Evolutionary conservation across 805 yeast genomes (phyloP).

Genomic region (Saccharomycopsis sp.): DNA sequence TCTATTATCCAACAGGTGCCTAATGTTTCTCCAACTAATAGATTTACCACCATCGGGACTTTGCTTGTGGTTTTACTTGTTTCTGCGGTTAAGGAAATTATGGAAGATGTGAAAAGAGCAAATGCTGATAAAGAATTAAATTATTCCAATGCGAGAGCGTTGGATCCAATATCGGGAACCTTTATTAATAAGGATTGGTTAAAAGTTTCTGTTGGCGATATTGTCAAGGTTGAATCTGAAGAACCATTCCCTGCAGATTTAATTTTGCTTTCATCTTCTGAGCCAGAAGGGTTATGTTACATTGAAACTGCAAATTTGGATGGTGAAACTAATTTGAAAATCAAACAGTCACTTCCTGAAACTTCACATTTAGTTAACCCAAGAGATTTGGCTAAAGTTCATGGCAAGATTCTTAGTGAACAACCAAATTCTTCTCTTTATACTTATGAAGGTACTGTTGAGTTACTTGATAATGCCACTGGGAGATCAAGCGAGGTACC

Average conservation of each 20-base stretch:
- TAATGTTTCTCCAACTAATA: conserved; percentile 88
- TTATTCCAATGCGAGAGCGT: conserved; percentile 63
- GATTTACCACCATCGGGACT: conserved; percentile 94
- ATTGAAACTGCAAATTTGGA: conserved; percentile 96
- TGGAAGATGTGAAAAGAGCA: conserved; percentile 86
- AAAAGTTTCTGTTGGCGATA: conserved; percentile 84
- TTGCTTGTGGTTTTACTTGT: conserved; percentile 76
- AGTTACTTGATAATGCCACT: conserved; percentile 24
- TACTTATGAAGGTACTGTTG: conserved; percentile 84
- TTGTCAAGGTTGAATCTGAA: conserved; percentile 75
- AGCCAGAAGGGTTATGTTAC: conserved; percentile 96
- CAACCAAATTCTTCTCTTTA: conserved; percentile 91
- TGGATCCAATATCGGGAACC: conserved; percentile 49
- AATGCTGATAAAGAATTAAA: conserved; percentile 86
- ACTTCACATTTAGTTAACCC: conserved; percentile 71
- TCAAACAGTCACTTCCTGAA: conserved; percentile 80
- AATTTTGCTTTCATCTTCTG: conserved; percentile 79
- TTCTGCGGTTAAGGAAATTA: conserved; percentile 84
- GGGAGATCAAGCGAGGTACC: conserved; percentile 58
- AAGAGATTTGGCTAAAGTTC: conserved; percentile 42
- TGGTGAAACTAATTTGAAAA: conserved; percentile 95
- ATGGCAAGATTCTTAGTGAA: conserved; percentile 69
- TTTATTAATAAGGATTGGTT: conserved; percentile 75
- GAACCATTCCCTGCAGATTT: conserved; percentile 94
- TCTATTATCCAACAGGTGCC: conserved; percentile 96